phyloP scores from a whole-genome alignment of 345 rosid species.

The Kandelia obovata region DNA sequence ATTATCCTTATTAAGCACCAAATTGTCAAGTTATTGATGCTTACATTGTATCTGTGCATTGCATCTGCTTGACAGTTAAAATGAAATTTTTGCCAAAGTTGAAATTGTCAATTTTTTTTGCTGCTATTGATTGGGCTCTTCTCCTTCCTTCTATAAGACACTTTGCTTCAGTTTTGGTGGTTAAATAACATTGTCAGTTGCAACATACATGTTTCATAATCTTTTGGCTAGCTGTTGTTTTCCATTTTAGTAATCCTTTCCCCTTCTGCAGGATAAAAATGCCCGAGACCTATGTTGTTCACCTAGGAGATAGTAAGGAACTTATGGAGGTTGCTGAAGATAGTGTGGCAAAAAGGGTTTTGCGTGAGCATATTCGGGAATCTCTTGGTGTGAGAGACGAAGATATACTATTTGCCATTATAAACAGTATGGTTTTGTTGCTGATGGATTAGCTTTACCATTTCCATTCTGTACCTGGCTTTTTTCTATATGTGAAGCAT shows the following conservation, averaged over 20 bases:
- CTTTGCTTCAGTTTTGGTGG: too few species aligned
- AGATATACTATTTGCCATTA: slow-evolving; percentile 76
- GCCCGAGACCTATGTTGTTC: slow-evolving; percentile 91
- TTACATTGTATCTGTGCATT: too few species aligned
- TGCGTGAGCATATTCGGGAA: slow-evolving; percentile 79
- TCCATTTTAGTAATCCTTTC: not conserved
- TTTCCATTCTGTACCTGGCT: not conserved
- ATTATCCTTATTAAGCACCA: too few species aligned
- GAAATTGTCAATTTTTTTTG: too few species aligned
- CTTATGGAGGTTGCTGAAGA: slow-evolving; percentile 95
- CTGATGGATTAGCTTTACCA: not conserved
- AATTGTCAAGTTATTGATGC: too few species aligned
- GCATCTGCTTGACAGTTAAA: too few species aligned
- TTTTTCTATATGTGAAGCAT: not conserved
- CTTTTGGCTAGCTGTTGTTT: not conserved
- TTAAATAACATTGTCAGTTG: too few species aligned
- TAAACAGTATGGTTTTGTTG: slow-evolving; percentile 56
- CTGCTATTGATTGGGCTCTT: not conserved
- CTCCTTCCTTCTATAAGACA: not conserved
- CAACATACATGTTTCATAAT: too few species aligned
- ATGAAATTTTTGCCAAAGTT: too few species aligned
- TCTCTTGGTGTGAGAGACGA: slow-evolving; percentile 77
- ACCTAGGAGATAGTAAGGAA: slow-evolving; percentile 89
- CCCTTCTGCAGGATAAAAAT: slow-evolving; percentile 67
- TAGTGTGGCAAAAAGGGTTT: slow-evolving; percentile 67